Evolutionary conservation across 1,284 basidiomycete species (phyloP).

Genomic region (Malassezia sp.): DNA sequence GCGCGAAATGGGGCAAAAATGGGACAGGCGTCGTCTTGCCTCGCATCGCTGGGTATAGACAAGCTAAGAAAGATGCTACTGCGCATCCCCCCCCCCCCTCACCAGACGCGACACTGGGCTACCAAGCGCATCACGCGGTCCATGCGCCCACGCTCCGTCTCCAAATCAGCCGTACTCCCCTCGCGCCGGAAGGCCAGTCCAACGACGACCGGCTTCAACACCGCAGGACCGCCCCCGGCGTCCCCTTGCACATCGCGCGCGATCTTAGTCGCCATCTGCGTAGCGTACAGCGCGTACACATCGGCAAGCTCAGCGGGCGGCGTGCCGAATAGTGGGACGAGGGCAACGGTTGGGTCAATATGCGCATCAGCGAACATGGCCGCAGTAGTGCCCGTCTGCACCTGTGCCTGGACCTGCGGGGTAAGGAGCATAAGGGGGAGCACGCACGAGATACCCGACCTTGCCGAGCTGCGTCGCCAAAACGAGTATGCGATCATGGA

Average conservation of each 20-base stretch:
- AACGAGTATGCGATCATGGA: slow-evolving; percentile 5
- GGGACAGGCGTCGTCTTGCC: too few species aligned
- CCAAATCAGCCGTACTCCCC: not conserved
- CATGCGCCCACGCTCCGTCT: slow-evolving; percentile 5
- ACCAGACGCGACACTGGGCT: slow-evolving; percentile 9
- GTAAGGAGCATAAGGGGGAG: not conserved
- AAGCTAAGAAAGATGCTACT: too few species aligned
- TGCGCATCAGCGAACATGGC: too few species aligned
- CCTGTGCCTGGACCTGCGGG: slow-evolving; percentile 9
- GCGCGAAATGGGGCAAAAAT: too few species aligned
- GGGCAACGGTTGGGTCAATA: not conserved
- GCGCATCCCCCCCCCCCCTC: not conserved
- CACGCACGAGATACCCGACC: slow-evolving; percentile 12
- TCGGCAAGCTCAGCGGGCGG: slow-evolving; percentile 10
- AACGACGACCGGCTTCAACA: slow-evolving; percentile 8
- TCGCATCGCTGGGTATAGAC: too few species aligned
- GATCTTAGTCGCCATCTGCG: slow-evolving; percentile 4
- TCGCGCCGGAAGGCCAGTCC: slow-evolving; percentile 10
- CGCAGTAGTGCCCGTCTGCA: not conserved
- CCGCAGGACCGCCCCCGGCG: not conserved
- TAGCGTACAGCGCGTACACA: slow-evolving; percentile 11
- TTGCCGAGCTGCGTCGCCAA: slow-evolving; percentile 13
- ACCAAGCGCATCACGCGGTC: not conserved
- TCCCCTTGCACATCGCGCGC: not conserved
- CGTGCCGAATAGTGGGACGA: slow-evolving; percentile 23